Conservation (phyloP, 139 green algal species). For the Chlorella sorokiniana region DNA sequence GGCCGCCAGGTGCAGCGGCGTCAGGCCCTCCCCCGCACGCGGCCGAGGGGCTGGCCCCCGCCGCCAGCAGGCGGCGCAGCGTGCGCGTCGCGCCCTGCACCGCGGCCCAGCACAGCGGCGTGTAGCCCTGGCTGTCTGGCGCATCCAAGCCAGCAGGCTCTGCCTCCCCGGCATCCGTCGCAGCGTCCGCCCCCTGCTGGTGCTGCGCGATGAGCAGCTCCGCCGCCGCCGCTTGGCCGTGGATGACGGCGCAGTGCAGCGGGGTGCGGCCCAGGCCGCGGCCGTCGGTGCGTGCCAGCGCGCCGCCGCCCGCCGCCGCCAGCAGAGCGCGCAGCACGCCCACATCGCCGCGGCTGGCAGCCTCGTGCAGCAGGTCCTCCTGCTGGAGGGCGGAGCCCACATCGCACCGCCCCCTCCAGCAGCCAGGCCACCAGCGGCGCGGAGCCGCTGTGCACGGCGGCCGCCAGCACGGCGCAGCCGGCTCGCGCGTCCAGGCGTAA, state of each 20-base stretch:
- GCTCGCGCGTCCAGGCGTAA: neutral
- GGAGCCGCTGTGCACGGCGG: slow-evolving; percentile 31
- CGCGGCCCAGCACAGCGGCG: slow-evolving; percentile 51
- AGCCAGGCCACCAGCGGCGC: slow-evolving; percentile 37
- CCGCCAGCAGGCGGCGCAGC: slow-evolving; percentile 7
- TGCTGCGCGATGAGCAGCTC: slow-evolving; percentile 31
- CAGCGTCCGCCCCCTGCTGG: neutral
- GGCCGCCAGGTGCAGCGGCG: slow-evolving; percentile 47
- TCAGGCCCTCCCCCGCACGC: slow-evolving; percentile 33
- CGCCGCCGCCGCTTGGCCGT: slow-evolving; percentile 43
- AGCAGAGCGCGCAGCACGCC: slow-evolving; percentile 41
- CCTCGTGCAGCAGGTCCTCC: slow-evolving; percentile 43
- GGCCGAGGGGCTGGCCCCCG: neutral
- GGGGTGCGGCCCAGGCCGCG: slow-evolving; percentile 38
- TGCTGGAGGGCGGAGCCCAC: slow-evolving; percentile 1
- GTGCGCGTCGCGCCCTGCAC: slow-evolving; percentile 15
- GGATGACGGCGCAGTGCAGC: slow-evolving; percentile 45
- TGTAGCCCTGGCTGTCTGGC: slow-evolving; percentile 41
- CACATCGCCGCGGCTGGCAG: slow-evolving; percentile 32
- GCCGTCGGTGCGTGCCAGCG: slow-evolving; percentile 16
- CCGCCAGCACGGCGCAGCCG: slow-evolving; percentile 37
- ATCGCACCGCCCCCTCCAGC: slow-evolving; percentile 23
- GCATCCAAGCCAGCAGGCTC: slow-evolving; percentile 17
- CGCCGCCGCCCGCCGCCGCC: slow-evolving; percentile 12
- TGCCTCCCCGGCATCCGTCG: neutral